phyloP scores from a whole-genome alignment of 2,329 filamentous ascomycete genomes.

The Colletotrichum somersetense region DNA sequence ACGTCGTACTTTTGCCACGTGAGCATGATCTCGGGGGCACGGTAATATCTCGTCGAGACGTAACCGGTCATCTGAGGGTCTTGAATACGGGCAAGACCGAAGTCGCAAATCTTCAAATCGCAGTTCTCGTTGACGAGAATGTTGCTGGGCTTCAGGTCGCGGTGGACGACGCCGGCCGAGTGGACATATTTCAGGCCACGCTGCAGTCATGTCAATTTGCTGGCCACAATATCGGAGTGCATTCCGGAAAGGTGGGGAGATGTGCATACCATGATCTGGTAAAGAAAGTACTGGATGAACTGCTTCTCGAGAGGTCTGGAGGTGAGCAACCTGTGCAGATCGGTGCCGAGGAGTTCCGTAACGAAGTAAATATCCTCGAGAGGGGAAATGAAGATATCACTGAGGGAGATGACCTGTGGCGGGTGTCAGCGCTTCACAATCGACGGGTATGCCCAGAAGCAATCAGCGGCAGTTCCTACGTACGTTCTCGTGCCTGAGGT shows the following conservation, averaged over 20 bases:
- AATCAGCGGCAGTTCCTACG: slow-evolving; percentile 39
- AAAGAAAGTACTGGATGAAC: slow-evolving; percentile 99
- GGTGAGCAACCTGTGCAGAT: slow-evolving; percentile 93
- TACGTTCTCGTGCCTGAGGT: slow-evolving; percentile 96
- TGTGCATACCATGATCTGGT: slow-evolving; percentile 90
- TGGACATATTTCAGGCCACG: slow-evolving; percentile 99
- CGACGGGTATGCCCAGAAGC: slow-evolving; percentile 5
- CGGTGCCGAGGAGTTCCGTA: slow-evolving; percentile 95
- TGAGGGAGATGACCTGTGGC: slow-evolving; percentile 90
- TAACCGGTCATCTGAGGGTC: slow-evolving; percentile 99
- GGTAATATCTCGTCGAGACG: slow-evolving; percentile 98
- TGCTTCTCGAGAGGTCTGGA: slow-evolving; percentile 98
- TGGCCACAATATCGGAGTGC: slow-evolving; percentile 10
- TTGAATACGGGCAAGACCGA: slow-evolving; percentile 95
- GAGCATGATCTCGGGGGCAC: slow-evolving; percentile 99
- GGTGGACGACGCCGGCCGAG: slow-evolving; percentile 96
- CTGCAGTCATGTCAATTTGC: slow-evolving; percentile 59
- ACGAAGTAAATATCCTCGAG: slow-evolving; percentile 99
- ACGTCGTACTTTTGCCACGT: slow-evolving; percentile 99
- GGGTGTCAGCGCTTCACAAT: slow-evolving; percentile 43
- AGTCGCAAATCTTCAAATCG: slow-evolving; percentile 99
- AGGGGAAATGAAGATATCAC: slow-evolving; percentile 99
- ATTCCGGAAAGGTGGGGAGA: slow-evolving; percentile 14
- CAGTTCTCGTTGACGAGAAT: slow-evolving; percentile 99
- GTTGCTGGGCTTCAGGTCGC: slow-evolving; percentile 98